Evolutionary conservation across 2,329 filamentous ascomycete species (phyloP).

Genomic region (Lachnellula willkommii): DNA sequence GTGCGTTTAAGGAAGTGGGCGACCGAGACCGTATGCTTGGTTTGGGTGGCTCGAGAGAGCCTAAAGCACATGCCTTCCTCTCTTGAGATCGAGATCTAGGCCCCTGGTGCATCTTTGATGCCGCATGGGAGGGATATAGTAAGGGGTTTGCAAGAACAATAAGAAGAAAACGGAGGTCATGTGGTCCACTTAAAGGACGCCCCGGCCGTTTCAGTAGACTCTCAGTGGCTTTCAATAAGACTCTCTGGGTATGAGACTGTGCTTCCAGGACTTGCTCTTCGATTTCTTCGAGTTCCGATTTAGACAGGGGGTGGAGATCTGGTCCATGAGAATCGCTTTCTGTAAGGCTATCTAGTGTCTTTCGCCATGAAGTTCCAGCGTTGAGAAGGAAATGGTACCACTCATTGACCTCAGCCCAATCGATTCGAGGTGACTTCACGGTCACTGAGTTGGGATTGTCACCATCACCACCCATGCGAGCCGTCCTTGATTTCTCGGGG

Average conservation of each 20-base stretch:
- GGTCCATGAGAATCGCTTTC: slow-evolving; percentile 23
- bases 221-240: slow-evolving; percentile 73
- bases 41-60: slow-evolving; percentile 5
- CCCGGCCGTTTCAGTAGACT: slow-evolving; percentile 74
- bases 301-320: slow-evolving; percentile 19
- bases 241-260: slow-evolving; percentile 62
- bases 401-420: slow-evolving; percentile 64
- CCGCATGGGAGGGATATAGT: slow-evolving; percentile 45
- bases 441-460: slow-evolving; percentile 40
- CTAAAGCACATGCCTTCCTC: slow-evolving; percentile 15
- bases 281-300: slow-evolving; percentile 36
- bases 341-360: slow-evolving; percentile 51
- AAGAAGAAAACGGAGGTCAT: slow-evolving; percentile 71
- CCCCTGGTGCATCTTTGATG: slow-evolving; percentile 7
- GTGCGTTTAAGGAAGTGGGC: slow-evolving; percentile 8
- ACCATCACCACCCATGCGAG: slow-evolving; percentile 22
- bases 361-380: slow-evolving; percentile 62
- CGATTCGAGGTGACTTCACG: slow-evolving; percentile 61
- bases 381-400: slow-evolving; percentile 72
- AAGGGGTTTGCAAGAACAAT: slow-evolving; percentile 76
- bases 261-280: slow-evolving; percentile 53
- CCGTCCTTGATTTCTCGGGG: slow-evolving; percentile 31
- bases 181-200: slow-evolving; percentile 59
- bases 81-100: slow-evolving; percentile 24
- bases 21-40: slow-evolving; percentile 4